phyloP scores from a whole-genome alignment of 306 rosid genomes.

The Fagus crenata region DNA sequence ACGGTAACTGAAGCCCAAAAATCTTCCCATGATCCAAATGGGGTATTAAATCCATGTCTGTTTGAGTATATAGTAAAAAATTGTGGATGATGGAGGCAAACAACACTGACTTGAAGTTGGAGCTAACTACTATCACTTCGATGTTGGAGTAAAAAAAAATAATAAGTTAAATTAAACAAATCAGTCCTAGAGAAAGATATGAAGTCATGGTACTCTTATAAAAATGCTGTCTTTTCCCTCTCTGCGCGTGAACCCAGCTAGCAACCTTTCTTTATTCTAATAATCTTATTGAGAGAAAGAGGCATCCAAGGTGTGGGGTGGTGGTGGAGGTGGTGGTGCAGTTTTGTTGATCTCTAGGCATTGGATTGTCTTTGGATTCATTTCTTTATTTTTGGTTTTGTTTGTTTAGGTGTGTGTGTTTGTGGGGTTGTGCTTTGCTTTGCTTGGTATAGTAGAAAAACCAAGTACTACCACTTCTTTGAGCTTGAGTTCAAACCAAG shows the following conservation, averaged over 20 bases:
- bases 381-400: background rate
- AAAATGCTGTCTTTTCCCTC: slow-evolving; percentile 5
- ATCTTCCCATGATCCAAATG: background rate
- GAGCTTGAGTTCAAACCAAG: slow-evolving; percentile 50
- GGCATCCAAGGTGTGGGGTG: slow-evolving; percentile 23
- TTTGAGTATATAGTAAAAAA: background rate
- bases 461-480: background rate
- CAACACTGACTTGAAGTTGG: slow-evolving; percentile 25
- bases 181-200: background rate
- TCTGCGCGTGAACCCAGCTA: slow-evolving; percentile 28
- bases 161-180: slow-evolving; percentile 9
- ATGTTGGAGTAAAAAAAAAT: slow-evolving; percentile 24
- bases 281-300: slow-evolving; percentile 11
- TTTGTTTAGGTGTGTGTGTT: slow-evolving; percentile 3
- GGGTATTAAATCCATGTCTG: background rate
- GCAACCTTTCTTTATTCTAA: slow-evolving; percentile 24
- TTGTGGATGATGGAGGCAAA: background rate
- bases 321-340: slow-evolving; percentile 33
- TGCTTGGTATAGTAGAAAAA: slow-evolving; percentile 17
- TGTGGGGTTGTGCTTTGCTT: slow-evolving; percentile 2
- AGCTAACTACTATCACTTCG: slow-evolving; percentile 14
- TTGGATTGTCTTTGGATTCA: slow-evolving; percentile 1
- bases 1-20: background rate
- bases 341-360: slow-evolving; percentile 55
- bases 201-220: background rate